Conservation (phyloP, 2,329 filamentous ascomycete genomes). For the Xylariaceae sp. region DNA sequence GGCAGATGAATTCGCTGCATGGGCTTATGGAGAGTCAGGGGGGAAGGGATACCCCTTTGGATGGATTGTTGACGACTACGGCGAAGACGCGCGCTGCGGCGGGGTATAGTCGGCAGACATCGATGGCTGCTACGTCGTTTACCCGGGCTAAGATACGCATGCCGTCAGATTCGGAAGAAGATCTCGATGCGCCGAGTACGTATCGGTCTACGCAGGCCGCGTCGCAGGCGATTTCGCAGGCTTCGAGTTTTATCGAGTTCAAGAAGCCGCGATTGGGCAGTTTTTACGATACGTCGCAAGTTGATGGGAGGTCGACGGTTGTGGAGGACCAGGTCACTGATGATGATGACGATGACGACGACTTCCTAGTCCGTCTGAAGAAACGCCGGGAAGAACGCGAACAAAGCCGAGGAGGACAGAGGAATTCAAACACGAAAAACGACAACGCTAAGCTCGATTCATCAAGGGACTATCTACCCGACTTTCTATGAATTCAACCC, state of each 20-base stretch:
- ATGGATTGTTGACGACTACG: constrained; percentile 19
- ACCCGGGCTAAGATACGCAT: not conserved
- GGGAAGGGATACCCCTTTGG: constrained; percentile 26
- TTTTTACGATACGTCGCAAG: not conserved
- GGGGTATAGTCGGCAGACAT: constrained; percentile 19
- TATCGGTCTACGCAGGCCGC: not conserved
- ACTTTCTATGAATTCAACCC: constrained; percentile 23
- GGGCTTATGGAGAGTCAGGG: constrained; percentile 42
- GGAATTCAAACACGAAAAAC: constrained; percentile 14
- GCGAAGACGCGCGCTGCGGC: constrained; percentile 26
- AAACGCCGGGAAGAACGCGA: constrained; percentile 24
- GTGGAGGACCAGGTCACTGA: constrained; percentile 14
- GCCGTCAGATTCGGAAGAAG: not conserved
- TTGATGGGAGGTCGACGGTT: not conserved
- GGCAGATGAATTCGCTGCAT: constrained; percentile 34
- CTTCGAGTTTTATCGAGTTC: not conserved
- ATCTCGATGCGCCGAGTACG: not conserved
- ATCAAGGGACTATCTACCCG: constrained; percentile 24
- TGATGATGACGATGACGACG: constrained; percentile 19
- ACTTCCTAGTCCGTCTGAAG: constrained; percentile 25
- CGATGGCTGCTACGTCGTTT: not conserved
- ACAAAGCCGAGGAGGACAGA: constrained; percentile 21
- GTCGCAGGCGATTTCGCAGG: not conserved
- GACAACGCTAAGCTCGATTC: constrained; percentile 14
- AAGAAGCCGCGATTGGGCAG: not conserved